Evolutionary conservation across 1,284 basidiomycete species (phyloP).

Genomic region (Cystobasidium sp.): DNA sequence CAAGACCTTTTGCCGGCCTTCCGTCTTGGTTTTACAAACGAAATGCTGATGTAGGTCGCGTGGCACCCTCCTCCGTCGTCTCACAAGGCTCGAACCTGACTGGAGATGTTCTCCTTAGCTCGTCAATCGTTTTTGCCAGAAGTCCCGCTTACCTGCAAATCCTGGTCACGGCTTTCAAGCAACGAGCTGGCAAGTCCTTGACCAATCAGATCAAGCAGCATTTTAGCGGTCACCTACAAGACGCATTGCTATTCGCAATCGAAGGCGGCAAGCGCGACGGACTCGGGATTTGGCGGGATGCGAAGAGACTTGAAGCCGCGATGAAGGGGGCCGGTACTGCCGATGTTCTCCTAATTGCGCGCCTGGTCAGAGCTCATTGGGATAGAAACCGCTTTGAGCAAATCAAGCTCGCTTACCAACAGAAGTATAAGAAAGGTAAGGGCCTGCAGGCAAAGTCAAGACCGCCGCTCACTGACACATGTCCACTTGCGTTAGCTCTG

Average conservation of each 20-base stretch:
- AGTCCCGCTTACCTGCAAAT: conserved; percentile 53
- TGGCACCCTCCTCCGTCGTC: neutral
- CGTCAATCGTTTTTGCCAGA: conserved; percentile 54
- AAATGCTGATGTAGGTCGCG: conserved; percentile 22
- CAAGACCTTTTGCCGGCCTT: conserved; percentile 12
- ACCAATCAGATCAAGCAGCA: conserved; percentile 53
- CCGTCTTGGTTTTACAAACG: conserved; percentile 35
- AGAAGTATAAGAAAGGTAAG: conserved; percentile 50
- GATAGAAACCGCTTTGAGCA: conserved; percentile 52
- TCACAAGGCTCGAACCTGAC: too few relatives aligned
- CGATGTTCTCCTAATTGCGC: conserved; percentile 46
- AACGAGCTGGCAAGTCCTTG: conserved; percentile 47
- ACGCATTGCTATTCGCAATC: conserved; percentile 54
- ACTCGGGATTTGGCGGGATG: conserved; percentile 54
- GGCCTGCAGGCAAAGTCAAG: neutral
- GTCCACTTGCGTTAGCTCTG: neutral
- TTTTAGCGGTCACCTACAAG: conserved; percentile 55
- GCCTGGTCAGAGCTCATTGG: conserved; percentile 54
- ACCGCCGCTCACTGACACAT: neutral
- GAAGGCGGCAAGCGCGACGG: conserved; percentile 54
- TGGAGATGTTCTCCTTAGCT: conserved; percentile 44
- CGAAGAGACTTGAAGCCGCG: conserved; percentile 53
- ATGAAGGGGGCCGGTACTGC: conserved; percentile 56
- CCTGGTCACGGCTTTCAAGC: conserved; percentile 53
- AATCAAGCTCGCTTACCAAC: conserved; percentile 54